Percentiles rank a stretch among this genome's conserved stretches.
Evolutionary conservation across 2,329 filamentous ascomycete genomes (phyloP).

Genomic region (Penicillium concentricum): DNA sequence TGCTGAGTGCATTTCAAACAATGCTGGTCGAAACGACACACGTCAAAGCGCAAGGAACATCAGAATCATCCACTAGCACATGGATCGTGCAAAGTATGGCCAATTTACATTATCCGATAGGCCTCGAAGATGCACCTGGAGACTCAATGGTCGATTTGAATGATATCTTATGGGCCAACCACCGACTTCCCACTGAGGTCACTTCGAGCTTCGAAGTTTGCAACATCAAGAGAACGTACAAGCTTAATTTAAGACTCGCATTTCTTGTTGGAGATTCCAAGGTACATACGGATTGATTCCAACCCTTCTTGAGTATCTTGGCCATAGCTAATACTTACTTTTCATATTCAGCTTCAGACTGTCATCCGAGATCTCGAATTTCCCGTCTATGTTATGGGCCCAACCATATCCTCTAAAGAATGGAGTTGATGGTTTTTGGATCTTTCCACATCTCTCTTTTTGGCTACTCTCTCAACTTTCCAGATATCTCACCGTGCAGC

Average conservation of each 20-base stretch:
- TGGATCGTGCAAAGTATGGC: constrained; percentile 20
- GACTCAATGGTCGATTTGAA: not conserved
- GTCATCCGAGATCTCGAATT: constrained; percentile 18
- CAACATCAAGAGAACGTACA: constrained; percentile 17
- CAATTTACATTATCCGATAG: constrained; percentile 6
- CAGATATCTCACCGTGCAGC: not conserved
- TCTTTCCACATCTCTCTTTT: not conserved
- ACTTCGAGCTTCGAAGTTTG: constrained; percentile 20
- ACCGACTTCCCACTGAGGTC: constrained; percentile 8
- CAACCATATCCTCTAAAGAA: not conserved
- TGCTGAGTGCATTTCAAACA: constrained; percentile 18
- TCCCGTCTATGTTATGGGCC: constrained; percentile 12
- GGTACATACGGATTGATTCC: not conserved
- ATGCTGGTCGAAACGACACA: constrained; percentile 22
- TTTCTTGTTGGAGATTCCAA: constrained; percentile 8
- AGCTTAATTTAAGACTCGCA: constrained; percentile 13
- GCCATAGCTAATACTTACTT: not conserved
- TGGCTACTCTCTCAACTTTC: not conserved
- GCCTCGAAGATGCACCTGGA: not conserved
- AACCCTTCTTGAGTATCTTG: not conserved
- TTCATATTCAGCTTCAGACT: not conserved
- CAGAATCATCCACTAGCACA: constrained; percentile 4
- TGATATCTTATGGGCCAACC: not conserved
- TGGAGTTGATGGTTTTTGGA: not conserved
- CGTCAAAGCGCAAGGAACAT: constrained; percentile 4